A percentile compares a stretch with the other conserved stretches of the same genome.
phyloP scores from a whole-genome alignment of 148 eudicot genomes.

The Rhododendron ovatum region DNA sequence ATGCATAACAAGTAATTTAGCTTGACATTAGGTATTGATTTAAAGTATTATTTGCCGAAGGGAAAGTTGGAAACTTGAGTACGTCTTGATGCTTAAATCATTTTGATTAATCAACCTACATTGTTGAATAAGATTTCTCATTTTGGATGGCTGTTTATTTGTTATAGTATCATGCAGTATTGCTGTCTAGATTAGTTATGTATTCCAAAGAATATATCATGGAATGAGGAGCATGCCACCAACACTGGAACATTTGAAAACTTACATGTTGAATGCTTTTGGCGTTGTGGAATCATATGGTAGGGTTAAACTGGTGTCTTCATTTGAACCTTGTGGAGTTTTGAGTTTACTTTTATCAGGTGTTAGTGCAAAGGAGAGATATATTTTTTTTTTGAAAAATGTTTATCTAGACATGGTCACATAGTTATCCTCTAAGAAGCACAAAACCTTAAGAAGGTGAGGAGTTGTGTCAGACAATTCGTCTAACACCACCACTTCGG shows the following conservation, averaged over 20 bases:
- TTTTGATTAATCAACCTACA: neutral
- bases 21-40: neutral
- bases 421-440: neutral
- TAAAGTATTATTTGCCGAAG: neutral
- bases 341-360: neutral
- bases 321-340: neutral
- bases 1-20: neutral
- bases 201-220: neutral
- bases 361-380: neutral
- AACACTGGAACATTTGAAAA: neutral
- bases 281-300: neutral
- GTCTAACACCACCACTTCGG: neutral
- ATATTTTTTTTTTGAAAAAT: neutral
- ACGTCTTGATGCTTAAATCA: neutral
- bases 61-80: neutral
- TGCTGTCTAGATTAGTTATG: neutral
- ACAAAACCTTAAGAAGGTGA: neutral
- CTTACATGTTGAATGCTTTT: neutral
- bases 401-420: neutral
- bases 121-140: neutral
- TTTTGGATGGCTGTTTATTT: neutral
- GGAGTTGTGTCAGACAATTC: neutral
- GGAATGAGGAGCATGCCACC: neutral
- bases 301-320: neutral
- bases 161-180: neutral